Evolutionary conservation across 2,329 filamentous ascomycete genomes (phyloP).

Genomic region (Arthrobotrys sphaeroides): DNA sequence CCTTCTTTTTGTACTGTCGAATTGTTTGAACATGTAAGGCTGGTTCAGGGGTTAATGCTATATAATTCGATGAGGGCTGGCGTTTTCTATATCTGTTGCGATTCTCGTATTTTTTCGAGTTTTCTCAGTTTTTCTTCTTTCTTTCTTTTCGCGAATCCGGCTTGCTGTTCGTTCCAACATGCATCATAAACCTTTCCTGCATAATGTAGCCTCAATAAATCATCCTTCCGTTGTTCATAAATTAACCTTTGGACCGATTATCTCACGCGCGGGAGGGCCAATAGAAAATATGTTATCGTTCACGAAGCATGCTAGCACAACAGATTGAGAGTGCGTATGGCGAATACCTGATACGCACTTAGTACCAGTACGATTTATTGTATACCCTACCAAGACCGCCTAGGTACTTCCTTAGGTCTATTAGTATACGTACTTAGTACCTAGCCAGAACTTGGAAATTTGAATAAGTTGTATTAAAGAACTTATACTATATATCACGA

Average conservation of each 20-base stretch:
- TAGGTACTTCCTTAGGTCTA: no score
- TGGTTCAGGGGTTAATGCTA: constrained; percentile 8
- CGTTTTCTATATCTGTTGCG: constrained; percentile 12
- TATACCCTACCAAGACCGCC: no score
- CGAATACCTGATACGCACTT: no score
- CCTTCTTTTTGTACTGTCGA: not conserved
- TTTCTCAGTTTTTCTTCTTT: not conserved
- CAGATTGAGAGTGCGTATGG: no score
- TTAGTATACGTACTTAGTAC: no score
- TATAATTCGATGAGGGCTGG: constrained; percentile 21
- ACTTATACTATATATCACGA: no score
- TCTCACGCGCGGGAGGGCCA: not conserved
- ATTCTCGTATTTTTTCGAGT: not conserved
- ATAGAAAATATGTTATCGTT: no score
- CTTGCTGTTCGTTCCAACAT: not conserved
- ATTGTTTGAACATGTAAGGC: not conserved
- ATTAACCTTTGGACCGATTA: not conserved
- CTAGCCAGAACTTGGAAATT: no score
- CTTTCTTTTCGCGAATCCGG: not conserved
- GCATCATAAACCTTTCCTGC: not conserved
- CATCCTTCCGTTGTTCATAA: not conserved
- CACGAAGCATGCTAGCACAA: no score
- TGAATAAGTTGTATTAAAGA: no score
- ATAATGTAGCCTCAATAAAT: not conserved
- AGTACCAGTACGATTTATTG: no score